Base-by-base conservation (phyloP, 352 stramenopile genomes). In the Pilasporangium apinafurcum region DNA sequence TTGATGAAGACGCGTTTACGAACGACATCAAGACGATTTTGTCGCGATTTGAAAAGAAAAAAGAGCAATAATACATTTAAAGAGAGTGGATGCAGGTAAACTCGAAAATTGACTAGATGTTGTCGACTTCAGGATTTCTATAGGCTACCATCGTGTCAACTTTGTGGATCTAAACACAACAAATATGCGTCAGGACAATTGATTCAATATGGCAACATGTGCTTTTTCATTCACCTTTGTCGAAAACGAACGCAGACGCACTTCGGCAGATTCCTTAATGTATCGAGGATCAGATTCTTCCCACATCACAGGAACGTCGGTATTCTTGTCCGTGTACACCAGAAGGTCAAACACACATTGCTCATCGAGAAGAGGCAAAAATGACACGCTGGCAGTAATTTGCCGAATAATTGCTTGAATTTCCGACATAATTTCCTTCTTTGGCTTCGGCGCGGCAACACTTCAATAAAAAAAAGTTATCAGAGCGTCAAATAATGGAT, bases 381-480 rank as follows among this genome's bases (percentile, higher is more conserved):
- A 99, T 7, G 97, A 99, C n/a, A 99, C 94, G 40, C 78, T 95
- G 9, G 96, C 95, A 17, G 96, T 99, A 61, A 99, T 99, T 77
- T 99, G 97, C 18, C 97, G 90, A 61, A 99, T 99, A 52, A 99
- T 98, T 7, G 96, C 94, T 66, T 99, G 95, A 46, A 99, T 99
- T 59, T 99, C 96, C 21, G 89, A 76, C 72, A 97, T 97, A 62
- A 99, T 98, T 48, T 98, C 90, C 52, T 96, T 96, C 29, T 81
- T 59, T 5, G 81, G 55, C 52, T 96, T 96, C 13, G 53, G 69
- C 24, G 49, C 44, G 30, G 59, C 26, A 13, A 49, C 33, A 34
- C 62, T 79, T 45, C 14, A 21, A 13, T 4, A 35, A 3, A 44
- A 18, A 43, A 6, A 30, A 16, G 8, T 8, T 12, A 42, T 17